Conservation (phyloP, 23 red algal genomes). For the Chondrus crispus region DNA sequence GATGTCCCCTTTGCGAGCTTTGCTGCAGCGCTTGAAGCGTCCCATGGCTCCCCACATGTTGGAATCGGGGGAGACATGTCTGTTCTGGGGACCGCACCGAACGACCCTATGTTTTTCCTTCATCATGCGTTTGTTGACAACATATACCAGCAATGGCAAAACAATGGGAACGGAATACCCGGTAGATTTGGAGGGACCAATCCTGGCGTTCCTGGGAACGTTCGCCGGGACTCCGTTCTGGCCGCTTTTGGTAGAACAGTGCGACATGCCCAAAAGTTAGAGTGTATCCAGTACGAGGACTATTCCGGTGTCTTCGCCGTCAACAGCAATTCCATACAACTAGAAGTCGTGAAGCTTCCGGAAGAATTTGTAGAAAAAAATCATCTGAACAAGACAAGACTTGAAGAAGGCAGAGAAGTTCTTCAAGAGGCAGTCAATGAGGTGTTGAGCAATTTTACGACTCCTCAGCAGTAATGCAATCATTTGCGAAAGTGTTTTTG, state of each 20-base stretch:
- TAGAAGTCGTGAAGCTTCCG: conserved; percentile 13
- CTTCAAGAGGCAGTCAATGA: conserved; percentile 33
- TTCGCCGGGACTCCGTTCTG: neutral
- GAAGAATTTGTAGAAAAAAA: conserved; percentile 20
- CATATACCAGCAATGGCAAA: conserved; percentile 23
- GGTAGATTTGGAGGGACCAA: neutral
- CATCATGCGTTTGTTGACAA: conserved; percentile 61
- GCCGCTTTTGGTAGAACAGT: neutral
- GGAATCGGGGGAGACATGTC: conserved; percentile 56
- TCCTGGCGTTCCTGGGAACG: neutral
- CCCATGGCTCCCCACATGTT: conserved; percentile 51
- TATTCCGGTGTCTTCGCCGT: conserved; percentile 22
- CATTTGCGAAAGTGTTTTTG: too few relatives aligned
- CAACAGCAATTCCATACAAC: neutral
- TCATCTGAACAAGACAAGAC: conserved; percentile 39
- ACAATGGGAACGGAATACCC: neutral
- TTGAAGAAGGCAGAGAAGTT: conserved; percentile 2
- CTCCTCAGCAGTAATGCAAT: too few relatives aligned
- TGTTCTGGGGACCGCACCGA: conserved; percentile 34
- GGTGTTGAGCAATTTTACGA: neutral
- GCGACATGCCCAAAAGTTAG: neutral
- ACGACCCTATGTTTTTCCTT: conserved; percentile 63
- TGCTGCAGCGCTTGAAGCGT: conserved; percentile 37
- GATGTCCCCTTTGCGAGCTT: conserved; percentile 21
- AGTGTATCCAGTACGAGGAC: neutral